Evolutionary conservation across 345 rosid genomes (phyloP).

Genomic region (Linum tenue): DNA sequence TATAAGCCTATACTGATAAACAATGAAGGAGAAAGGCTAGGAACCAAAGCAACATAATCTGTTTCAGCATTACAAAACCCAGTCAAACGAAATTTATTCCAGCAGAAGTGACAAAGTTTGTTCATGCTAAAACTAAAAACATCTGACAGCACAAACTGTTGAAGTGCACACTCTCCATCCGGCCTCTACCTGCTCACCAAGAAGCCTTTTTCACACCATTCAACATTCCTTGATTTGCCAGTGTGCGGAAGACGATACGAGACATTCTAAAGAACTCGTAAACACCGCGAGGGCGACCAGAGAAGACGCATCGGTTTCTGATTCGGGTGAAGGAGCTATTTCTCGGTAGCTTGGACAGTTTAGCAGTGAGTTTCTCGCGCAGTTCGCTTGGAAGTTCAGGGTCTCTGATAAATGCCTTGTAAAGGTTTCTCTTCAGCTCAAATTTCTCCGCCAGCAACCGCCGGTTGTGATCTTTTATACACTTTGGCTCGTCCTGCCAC

Average conservation of each 20-base stretch:
- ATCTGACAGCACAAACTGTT: not conserved
- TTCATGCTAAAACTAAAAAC: not conserved
- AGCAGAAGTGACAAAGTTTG: no score
- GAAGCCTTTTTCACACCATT: constrained; percentile 34
- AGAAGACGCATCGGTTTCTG: constrained; percentile 45
- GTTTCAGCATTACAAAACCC: no score
- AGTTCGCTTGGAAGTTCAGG: constrained; percentile 40
- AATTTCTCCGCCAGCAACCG: constrained; percentile 37
- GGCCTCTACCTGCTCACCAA: constrained; percentile 18
- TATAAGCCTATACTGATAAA: no score
- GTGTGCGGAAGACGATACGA: constrained; percentile 32
- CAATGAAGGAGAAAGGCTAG: no score
- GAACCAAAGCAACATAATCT: no score
- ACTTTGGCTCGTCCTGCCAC: constrained; percentile 1
- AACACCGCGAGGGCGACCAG: constrained; percentile 48
- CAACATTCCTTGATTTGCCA: constrained; percentile 27
- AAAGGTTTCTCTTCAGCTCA: constrained; percentile 46
- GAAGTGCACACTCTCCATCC: not conserved
- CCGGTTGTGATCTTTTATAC: constrained; percentile 35
- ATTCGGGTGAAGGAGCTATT: constrained; percentile 52
- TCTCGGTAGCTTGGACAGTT: constrained; percentile 48
- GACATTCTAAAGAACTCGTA: constrained; percentile 37
- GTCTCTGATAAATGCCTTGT: constrained; percentile 42
- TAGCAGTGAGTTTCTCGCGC: constrained; percentile 39
- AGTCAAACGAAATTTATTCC: no score